Base-by-base conservation (phyloP, 306 rosid genomes). In the Cucurbita pepo region DNA sequence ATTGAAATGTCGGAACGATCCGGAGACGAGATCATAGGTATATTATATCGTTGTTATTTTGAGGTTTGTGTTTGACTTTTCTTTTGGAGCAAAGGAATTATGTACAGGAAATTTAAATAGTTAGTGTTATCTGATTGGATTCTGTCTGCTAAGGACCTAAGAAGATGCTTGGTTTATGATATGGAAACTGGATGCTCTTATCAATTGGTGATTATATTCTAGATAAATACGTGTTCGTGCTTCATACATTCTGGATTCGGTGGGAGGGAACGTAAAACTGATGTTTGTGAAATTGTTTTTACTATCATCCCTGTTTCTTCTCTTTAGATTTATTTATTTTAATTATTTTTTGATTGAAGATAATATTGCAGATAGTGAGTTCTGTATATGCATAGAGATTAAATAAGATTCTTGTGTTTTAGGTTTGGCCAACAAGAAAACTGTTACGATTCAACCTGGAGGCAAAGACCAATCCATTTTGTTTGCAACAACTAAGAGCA, bases 371-470 rank as follows among this genome's bases (percentile, higher is more conserved):
- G 8, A 53, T 37, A 58, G 7, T 50, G 44, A 11, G 16, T 34
- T n/a, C 6, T 14, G 0, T 8, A 6, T 41, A 10, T 57, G n/a
- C 8, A 7, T 30, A 22, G 41, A 34, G 30, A 30, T 18, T 67
- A 18, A 69, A 52, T 59, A 10, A 51, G 44, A 16, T 51, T 52
- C 7, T 50, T 61, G 11, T 41, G 22, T 79, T 19, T 19, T 71
- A 95, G 99, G 99, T 56, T 85, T 95, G 95, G 96, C 99, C 36
- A 91, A 95, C 91, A 91, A 88, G 95, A 95, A 95, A 78, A 95
- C 95, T 30, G 91, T 95, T 53, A 83, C 95, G 18, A 74, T 95
- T 81, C 96, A 88, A 77, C 79, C 89, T 54, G 84, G 41, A 0
- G 97, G 89, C 21, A 95, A 88, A 37, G 97, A 88, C 72, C 95